phyloP scores from a whole-genome alignment of 129 eudicot genomes.

The Arctium lappa region DNA sequence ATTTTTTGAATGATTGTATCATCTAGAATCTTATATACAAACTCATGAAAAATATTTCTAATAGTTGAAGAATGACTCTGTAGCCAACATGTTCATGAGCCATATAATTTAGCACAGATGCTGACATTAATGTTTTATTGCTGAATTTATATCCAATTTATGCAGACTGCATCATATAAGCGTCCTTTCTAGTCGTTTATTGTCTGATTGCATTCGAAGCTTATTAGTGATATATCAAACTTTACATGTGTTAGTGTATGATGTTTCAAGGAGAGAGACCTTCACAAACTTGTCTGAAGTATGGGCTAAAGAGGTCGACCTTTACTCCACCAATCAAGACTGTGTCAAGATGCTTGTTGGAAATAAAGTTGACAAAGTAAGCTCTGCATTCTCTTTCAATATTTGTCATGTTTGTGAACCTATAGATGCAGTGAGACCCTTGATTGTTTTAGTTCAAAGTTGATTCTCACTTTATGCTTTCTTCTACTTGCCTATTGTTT shows the following conservation, averaged over 20 bases:
- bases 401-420: not conserved
- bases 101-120: not conserved
- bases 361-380: conserved; percentile 91
- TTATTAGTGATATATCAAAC: not conserved
- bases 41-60: not conserved
- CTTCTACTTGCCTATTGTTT: no score
- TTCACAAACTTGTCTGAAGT: conserved; percentile 80
- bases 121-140: no score
- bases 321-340: conserved; percentile 79
- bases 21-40: no score
- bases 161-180: not conserved
- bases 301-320: conserved; percentile 92
- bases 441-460: not conserved
- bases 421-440: not conserved
- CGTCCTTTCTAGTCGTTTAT: not conserved
- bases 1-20: not conserved
- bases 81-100: not conserved
- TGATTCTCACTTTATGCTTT: no score
- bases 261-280: conserved; percentile 89
- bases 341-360: conserved; percentile 98
- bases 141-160: not conserved
- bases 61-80: not conserved
- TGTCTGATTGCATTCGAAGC: not conserved
- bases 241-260: conserved; percentile 54
- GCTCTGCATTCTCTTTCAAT: conserved; percentile 8